These are phyloP conservation scores for Karstenula rhodostoma DNA, from an alignment of 2,329 filamentous ascomycete genomes.

Conservation along the genomic window DNA sequence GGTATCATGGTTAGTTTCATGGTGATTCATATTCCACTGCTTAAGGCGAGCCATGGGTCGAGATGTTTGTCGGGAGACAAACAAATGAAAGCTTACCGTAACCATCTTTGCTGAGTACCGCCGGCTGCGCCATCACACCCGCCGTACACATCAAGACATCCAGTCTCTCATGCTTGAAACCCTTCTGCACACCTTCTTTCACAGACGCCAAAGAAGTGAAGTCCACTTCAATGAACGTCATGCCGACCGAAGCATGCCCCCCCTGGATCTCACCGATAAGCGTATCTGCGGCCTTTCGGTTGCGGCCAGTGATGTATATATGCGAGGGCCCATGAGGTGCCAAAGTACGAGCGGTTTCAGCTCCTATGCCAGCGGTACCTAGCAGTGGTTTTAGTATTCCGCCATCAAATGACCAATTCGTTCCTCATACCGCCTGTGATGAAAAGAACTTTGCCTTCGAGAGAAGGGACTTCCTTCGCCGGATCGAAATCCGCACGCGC, in stretches of 20 bases:
- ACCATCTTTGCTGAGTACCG: constrained; percentile 51
- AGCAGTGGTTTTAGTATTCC: background rate
- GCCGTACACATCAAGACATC: constrained; percentile 56
- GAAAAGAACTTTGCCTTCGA: constrained; percentile 32
- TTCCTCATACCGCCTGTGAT: constrained; percentile 30
- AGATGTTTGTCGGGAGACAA: background rate
- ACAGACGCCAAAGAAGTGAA: constrained; percentile 44
- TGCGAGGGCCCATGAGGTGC: constrained; percentile 51
- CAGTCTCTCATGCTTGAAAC: constrained; percentile 43
- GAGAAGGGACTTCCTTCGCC: constrained; percentile 28
- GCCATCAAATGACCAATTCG: background rate
- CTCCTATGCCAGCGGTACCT: constrained; percentile 56
- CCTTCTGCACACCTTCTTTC: constrained; percentile 34
- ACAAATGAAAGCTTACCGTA: constrained; percentile 31
- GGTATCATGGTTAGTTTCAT: background rate
- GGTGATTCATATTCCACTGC: background rate
- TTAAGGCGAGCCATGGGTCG: background rate
- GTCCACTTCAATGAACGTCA: constrained; percentile 48
- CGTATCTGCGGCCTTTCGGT: constrained; percentile 40
- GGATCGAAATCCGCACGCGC: constrained; percentile 23
- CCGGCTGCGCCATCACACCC: constrained; percentile 45
- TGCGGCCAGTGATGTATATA: constrained; percentile 56
- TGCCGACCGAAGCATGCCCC: constrained; percentile 31
- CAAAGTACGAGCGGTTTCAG: constrained; percentile 49
- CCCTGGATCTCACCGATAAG: constrained; percentile 45